A percentile compares a stretch with the other conserved stretches of the same genome.
Evolutionary conservation across 345 rosid species (phyloP).

Genomic region (Acer saccharum): DNA sequence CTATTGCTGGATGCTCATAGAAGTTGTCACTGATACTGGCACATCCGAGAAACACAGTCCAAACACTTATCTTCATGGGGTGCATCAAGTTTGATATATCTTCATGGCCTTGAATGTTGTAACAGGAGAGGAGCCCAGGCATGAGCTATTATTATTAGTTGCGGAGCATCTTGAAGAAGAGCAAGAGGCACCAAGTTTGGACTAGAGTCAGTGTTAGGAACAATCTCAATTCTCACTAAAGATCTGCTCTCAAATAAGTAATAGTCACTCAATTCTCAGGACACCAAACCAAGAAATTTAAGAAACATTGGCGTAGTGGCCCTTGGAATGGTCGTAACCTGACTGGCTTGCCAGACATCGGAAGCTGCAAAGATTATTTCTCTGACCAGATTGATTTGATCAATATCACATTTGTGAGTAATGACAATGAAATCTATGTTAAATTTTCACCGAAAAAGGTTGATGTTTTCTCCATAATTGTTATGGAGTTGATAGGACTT

Average conservation of each 20-base stretch:
- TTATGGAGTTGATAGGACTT: constrained; percentile 1
- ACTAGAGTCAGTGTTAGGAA: too few species aligned
- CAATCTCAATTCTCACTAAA: too few species aligned
- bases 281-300: not conserved
- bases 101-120: too few species aligned
- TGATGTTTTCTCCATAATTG: not conserved
- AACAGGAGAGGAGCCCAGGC: too few species aligned
- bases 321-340: constrained; percentile 16
- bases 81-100: not conserved
- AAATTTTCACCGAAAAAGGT: not conserved
- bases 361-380: not conserved
- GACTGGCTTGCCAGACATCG: not conserved
- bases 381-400: not conserved
- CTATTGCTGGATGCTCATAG: too few species aligned
- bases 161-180: too few species aligned
- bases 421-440: not conserved
- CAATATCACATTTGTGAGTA: not conserved
- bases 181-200: too few species aligned
- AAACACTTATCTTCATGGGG: not conserved
- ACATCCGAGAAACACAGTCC: too few species aligned
- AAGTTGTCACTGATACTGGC: too few species aligned
- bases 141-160: too few species aligned
- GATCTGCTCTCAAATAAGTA: not conserved
- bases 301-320: constrained; percentile 8
- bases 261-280: too few species aligned